A percentile compares a stretch with the other conserved stretches of the same genome.
These are phyloP conservation scores for Monsonia emarginata DNA, from an alignment of 441 rosid genomes.

Conservation along the genomic window DNA sequence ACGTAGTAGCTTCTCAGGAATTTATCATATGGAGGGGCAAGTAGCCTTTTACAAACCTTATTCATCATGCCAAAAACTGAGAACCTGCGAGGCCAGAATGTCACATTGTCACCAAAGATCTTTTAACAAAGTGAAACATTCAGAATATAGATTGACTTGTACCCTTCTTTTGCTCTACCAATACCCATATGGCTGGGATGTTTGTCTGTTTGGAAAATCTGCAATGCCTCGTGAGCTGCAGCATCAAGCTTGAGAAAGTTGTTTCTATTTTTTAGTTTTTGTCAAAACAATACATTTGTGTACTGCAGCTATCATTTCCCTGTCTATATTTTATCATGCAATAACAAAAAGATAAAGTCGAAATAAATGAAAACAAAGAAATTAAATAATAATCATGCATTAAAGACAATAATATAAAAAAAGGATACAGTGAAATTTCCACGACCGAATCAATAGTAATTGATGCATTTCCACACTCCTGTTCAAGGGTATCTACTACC, in stretches of 20 bases:
- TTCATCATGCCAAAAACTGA: slow-evolving; percentile 96
- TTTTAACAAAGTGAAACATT: slow-evolving; percentile 19
- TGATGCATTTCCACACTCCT: slow-evolving; percentile 65
- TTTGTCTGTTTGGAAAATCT: slow-evolving; percentile 83
- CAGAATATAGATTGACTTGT: slow-evolving; percentile 14
- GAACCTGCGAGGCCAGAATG: slow-evolving; percentile 51
- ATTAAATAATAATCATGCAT: slow-evolving; percentile 14
- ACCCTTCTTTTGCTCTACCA: slow-evolving; percentile 99
- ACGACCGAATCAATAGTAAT: slow-evolving; percentile 65
- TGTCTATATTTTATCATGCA: not conserved
- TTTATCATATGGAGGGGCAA: not conserved
- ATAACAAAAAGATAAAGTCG: not conserved
- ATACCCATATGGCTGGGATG: slow-evolving; percentile 99
- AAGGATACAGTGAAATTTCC: slow-evolving; percentile 77
- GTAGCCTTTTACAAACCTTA: slow-evolving; percentile 47
- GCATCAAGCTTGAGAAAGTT: slow-evolving; percentile 88
- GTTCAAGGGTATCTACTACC: slow-evolving; percentile 71
- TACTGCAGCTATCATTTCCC: slow-evolving; percentile 9
- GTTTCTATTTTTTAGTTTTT: slow-evolving; percentile 38
- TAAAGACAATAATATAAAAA: slow-evolving; percentile 11
- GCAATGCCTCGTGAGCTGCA: slow-evolving; percentile 84
- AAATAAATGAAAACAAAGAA: slow-evolving; percentile 8
- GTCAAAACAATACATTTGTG: slow-evolving; percentile 33
- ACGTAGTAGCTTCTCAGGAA: not conserved
- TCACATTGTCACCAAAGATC: slow-evolving; percentile 24